phyloP scores from a whole-genome alignment of 176 grass and related monocot species.

The Cenchrus americanus region DNA sequence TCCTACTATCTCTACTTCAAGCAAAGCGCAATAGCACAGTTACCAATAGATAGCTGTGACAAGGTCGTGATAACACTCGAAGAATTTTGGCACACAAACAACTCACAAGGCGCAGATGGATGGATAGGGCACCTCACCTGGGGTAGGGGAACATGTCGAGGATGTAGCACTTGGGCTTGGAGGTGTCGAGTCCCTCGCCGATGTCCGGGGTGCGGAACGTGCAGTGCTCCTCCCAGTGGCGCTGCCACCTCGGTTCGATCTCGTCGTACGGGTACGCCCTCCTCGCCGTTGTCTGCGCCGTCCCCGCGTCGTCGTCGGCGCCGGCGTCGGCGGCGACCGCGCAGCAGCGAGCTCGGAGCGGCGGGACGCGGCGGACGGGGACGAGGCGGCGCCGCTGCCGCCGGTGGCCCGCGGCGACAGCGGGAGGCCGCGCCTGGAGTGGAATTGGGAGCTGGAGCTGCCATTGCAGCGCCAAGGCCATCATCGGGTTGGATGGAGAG shows the following conservation, averaged over 20 bases:
- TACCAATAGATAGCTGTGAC: background rate
- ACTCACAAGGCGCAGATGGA: background rate
- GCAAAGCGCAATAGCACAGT: background rate
- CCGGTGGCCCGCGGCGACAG: background rate
- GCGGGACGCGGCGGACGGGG: background rate
- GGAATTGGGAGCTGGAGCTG: conserved; percentile 35
- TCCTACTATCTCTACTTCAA: background rate
- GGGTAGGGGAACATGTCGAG: conserved; percentile 99
- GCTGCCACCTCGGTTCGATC: conserved; percentile 93
- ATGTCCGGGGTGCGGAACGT: conserved; percentile 79
- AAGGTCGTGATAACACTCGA: no score
- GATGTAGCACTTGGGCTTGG: conserved; percentile 92
- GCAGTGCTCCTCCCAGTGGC: conserved; percentile 77
- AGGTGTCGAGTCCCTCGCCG: conserved; percentile 68
- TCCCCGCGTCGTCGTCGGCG: background rate
- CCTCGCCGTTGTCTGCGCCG: conserved; percentile 39
- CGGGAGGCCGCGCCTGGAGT: conserved; percentile 19
- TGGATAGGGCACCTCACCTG: conserved; percentile 58
- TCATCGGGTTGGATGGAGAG: conserved; percentile 14
- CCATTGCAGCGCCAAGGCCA: conserved; percentile 46
- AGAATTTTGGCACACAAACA: background rate
- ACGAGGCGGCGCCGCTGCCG: conserved; percentile 7
- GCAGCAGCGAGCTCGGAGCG: conserved; percentile 30
- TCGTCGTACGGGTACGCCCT: conserved; percentile 80
- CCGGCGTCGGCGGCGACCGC: conserved; percentile 26